Evolutionary conservation across 768 basidiomycete species (phyloP), one percentile per base, ranked within the genome.

Genomic region (Chalciporus chontae): DNA sequence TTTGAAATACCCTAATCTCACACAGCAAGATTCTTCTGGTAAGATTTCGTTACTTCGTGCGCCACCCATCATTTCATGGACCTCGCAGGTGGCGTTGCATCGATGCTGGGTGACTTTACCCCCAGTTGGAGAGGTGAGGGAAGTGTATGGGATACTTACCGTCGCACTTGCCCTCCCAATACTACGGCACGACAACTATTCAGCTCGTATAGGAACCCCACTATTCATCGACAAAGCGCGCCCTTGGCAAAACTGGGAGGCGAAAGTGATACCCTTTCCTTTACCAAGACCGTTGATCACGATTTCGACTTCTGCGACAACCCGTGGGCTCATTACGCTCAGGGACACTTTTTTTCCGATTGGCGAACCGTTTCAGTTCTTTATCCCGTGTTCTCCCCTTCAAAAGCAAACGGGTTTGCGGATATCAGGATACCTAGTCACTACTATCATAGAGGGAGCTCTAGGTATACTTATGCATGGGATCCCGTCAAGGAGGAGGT

Each of bases 331-430:
- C 93, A 87, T 57, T 84, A 88, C 61, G 77, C 78, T 24, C 96
- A 98, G 64, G 94, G 94, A 10, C 94, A 93, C 69, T 97, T 96
- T 69, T 98, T 96, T 79, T 91, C 90, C 15, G 95, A 99, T 68
- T 96, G 92, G 90, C 76, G 94, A 18, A 88, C 87, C 0, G 84
- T 97, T 50, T 81, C 88, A 10, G 81, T 81, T 1, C 75, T 95
- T n/a, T 94, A 90, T 67, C 96, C 96, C 7, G 81, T 99, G 24
- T 89, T 99, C 69, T 94, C 92, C 2, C 94, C 95, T 2, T 90
- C 93, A 0, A 92, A 88, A 61, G 84, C 87, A 0, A 73, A 74
- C 36, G 93, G 96, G 0, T 97, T 87, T 64, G 71, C 83, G 54
- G 96, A 98, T 63, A 90, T 99, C 57, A 77, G 89, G 50, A 93